Percentiles rank a stretch among this genome's conserved stretches.
Evolutionary conservation across 2,329 filamentous ascomycete species (phyloP).

Genomic region (Albifimbria verrucaria): DNA sequence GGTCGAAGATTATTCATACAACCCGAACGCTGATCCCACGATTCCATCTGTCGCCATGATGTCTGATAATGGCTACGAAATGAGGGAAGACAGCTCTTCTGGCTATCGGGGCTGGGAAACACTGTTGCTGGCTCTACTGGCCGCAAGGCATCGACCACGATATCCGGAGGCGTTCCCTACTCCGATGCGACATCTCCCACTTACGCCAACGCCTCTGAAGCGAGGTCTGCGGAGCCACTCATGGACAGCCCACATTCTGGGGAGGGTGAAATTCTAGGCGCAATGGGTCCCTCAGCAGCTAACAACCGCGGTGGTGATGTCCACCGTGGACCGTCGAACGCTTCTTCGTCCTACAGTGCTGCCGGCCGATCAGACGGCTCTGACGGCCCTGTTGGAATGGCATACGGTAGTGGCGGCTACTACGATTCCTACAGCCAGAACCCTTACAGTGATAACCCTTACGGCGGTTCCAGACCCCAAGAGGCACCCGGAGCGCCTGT

Average conservation of each 20-base stretch:
- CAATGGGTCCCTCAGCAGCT: slow-evolving; percentile 69
- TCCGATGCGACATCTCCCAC: slow-evolving; percentile 74
- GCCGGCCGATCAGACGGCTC: slow-evolving; percentile 71
- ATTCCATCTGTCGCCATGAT: slow-evolving; percentile 50
- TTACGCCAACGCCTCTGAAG: slow-evolving; percentile 62
- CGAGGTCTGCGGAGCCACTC: slow-evolving; percentile 64
- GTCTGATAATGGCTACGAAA: slow-evolving; percentile 61
- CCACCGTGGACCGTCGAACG: slow-evolving; percentile 87
- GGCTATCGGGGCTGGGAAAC: slow-evolving; percentile 93
- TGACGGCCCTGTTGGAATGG: slow-evolving; percentile 42
- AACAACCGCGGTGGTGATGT: slow-evolving; percentile 67
- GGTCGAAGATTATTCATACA: slow-evolving; percentile 95
- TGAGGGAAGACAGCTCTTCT: slow-evolving; percentile 70
- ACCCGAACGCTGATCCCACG: slow-evolving; percentile 92
- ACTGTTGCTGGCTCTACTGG: slow-evolving; percentile 68
- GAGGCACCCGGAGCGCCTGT: slow-evolving; percentile 64
- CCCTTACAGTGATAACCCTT: slow-evolving; percentile 49
- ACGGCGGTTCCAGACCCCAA: slow-evolving; percentile 28
- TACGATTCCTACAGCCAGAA: slow-evolving; percentile 59
- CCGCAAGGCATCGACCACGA: slow-evolving; percentile 83
- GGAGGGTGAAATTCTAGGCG: slow-evolving; percentile 81
- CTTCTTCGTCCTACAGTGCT: slow-evolving; percentile 91
- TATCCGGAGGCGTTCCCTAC: slow-evolving; percentile 73
- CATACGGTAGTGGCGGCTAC: slow-evolving; percentile 48
- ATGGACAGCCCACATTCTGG: slow-evolving; percentile 49